A percentile compares a stretch with the other conserved stretches of the same genome.
phyloP scores from a whole-genome alignment of 139 green algal genomes.

The Zygnema circumcarinatum region DNA sequence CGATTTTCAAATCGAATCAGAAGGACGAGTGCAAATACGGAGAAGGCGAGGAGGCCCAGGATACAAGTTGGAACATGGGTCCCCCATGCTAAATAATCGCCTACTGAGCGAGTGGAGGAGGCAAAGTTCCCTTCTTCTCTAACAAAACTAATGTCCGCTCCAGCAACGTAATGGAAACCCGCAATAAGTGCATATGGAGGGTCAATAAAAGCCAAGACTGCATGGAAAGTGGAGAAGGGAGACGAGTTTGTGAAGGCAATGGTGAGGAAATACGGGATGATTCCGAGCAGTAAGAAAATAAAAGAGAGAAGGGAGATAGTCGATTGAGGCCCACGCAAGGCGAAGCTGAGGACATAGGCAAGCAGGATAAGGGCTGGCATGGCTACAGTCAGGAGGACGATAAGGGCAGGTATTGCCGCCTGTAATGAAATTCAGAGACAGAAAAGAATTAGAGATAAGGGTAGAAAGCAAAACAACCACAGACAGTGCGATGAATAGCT shows the following conservation, averaged over 20 bases:
- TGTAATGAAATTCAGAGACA: conserved; percentile 1
- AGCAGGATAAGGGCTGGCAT: conserved; percentile 23
- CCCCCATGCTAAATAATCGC: conserved; percentile 8
- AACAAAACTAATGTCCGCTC: background rate
- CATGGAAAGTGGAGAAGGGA: conserved; percentile 2
- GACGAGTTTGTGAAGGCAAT: conserved; percentile 23
- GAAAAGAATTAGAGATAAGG: background rate
- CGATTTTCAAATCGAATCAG: background rate
- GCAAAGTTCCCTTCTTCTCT: background rate
- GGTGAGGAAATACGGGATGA: conserved; percentile 51
- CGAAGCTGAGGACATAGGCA: conserved; percentile 25
- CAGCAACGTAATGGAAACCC: conserved; percentile 34
- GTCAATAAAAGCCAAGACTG: conserved; percentile 25
- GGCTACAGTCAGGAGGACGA: conserved; percentile 9
- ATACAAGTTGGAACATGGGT: background rate
- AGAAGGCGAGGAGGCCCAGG: background rate
- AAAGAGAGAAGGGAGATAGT: conserved; percentile 35
- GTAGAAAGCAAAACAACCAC: background rate
- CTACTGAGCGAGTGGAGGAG: background rate
- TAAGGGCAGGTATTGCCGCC: background rate
- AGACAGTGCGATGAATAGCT: no score
- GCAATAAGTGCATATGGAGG: conserved; percentile 47
- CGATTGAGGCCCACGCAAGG: background rate
- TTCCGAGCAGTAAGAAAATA: conserved; percentile 27
- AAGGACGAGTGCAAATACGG: background rate